These are phyloP conservation scores for Hypericum perforatum DNA, from an alignment of 345 rosid species.

Conservation along the genomic window DNA sequence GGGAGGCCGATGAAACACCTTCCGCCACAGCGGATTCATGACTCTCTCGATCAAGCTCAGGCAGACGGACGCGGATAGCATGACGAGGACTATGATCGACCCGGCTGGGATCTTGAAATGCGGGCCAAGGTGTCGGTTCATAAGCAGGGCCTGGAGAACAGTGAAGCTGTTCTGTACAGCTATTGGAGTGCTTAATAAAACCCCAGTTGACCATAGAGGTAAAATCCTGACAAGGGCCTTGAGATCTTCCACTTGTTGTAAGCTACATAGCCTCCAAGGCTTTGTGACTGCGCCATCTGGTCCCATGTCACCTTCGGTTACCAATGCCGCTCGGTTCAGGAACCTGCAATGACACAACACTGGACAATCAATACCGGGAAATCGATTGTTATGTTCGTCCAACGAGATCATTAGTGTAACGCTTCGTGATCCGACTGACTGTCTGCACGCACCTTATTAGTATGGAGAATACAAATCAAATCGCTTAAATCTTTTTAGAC, in stretches of 20 bases:
- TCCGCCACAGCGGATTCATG: slow-evolving; percentile 27
- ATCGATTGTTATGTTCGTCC: too few relatives aligned
- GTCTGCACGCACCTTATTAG: too few relatives aligned
- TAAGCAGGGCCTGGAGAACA: slow-evolving; percentile 41
- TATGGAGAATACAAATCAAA: too few relatives aligned
- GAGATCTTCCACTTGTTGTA: slow-evolving; percentile 56
- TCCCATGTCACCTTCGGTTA: slow-evolving; percentile 25
- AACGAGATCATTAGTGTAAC: too few relatives aligned
- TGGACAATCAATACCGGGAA: too few relatives aligned
- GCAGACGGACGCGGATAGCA: slow-evolving; percentile 17
- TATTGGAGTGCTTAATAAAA: slow-evolving; percentile 26
- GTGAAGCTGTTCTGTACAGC: slow-evolving; percentile 22
- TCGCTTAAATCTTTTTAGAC: too few relatives aligned
- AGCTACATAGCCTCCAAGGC: slow-evolving; percentile 42
- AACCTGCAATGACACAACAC: slow-evolving; percentile 21
- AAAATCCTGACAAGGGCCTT: slow-evolving; percentile 34
- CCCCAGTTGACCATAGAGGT: slow-evolving; percentile 27
- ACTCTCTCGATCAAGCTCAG: slow-evolving; percentile 25
- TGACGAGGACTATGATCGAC: slow-evolving; percentile 23
- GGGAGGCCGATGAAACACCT: slow-evolving; percentile 9
- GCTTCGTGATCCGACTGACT: too few relatives aligned
- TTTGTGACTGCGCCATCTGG: slow-evolving; percentile 20
- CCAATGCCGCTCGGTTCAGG: slow-evolving; percentile 35
- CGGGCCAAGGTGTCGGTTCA: slow-evolving; percentile 32
- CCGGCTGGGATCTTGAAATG: slow-evolving; percentile 41